Percentiles rank a stretch among this genome's conserved stretches.
phyloP scores from a whole-genome alignment of 306 rosid genomes.

The Cicer bijugum region DNA sequence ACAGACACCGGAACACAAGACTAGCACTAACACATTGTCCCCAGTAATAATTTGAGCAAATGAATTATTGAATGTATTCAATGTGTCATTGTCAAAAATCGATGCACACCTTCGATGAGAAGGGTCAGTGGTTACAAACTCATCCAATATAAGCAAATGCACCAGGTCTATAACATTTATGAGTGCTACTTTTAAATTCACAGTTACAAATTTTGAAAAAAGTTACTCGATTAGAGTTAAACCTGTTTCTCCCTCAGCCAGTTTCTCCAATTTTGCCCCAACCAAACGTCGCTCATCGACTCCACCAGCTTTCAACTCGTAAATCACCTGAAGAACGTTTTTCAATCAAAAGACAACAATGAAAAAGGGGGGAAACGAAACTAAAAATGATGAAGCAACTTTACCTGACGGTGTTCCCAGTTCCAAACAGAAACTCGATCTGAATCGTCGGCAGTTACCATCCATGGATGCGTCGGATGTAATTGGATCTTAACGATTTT shows the following conservation, averaged over 20 bases:
- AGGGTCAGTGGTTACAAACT: not conserved
- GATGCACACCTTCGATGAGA: no score
- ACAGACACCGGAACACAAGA: no score
- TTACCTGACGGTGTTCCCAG: slow-evolving; percentile 98
- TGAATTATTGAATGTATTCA: no score
- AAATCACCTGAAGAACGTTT: slow-evolving; percentile 64
- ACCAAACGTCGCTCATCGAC: slow-evolving; percentile 94
- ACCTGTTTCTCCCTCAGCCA: slow-evolving; percentile 99
- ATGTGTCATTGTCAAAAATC: no score
- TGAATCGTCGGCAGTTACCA: slow-evolving; percentile 95
- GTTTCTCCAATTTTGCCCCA: slow-evolving; percentile 95
- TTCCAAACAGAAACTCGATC: slow-evolving; percentile 99
- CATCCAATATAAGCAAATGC: slow-evolving; percentile 41
- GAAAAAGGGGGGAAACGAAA: not conserved
- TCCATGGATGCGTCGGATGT: slow-evolving; percentile 99
- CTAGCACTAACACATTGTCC: no score
- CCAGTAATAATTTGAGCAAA: no score
- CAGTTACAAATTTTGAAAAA: not conserved
- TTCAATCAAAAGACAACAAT: not conserved
- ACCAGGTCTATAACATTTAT: not conserved
- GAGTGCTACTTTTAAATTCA: slow-evolving; percentile 1
- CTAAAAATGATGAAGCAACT: not conserved
- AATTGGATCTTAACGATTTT: slow-evolving; percentile 94
- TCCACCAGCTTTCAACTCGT: slow-evolving; percentile 98
- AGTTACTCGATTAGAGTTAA: not conserved